Base-by-base conservation (phyloP, 2,329 filamentous ascomycete species). In the Fusarium miscanthi region DNA sequence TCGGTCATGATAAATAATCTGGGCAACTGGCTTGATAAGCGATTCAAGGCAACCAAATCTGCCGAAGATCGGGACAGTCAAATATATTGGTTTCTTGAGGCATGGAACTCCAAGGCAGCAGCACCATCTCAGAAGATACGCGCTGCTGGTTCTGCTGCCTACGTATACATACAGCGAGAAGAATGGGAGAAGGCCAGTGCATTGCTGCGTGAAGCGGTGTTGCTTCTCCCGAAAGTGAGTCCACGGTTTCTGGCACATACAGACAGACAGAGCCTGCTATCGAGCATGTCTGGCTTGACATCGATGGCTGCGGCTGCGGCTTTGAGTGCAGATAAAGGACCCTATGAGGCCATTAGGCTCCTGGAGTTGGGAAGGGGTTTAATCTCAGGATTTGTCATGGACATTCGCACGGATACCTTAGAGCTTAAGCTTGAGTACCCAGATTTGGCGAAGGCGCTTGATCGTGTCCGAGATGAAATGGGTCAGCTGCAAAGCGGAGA, bases 321-420 rank as follows among this genome's bases (percentile, higher is more conserved):
- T 0, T 3, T 51, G 3, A 51, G n/a, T 7, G 30, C 46, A 0
- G 19, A 25, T 1, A 1, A 19, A 14, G 30, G 4, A 0, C 16
- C n/a, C 3, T 35, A 19, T 10, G 30, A 25, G 11, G 46, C 46
- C 0, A 16, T 51, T 1, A 5, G 8, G 0, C 30, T 51, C 12
- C 13, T 51, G 16, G 46, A 51, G 12, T 16, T 25, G 3, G 46
- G 46, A 2, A 33, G 46, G 14, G 46, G 46, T 4, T 4, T 35
- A 1, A 51, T 35, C 3, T 51, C 46, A 21, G 46, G 46, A 2
- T 51, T 51, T 2, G 8, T 51, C 3, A 35, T 35, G 31, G 31
- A 51, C 4, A 14, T 23, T 11, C 31, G 46, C 11, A 23, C 46
- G 3, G 46, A 51, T 25, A 1, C 4, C 11, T 51, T n/a, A 1